Base-by-base conservation (phyloP, 495 filamentous ascomycete species). In the Cercophora scortea region DNA sequence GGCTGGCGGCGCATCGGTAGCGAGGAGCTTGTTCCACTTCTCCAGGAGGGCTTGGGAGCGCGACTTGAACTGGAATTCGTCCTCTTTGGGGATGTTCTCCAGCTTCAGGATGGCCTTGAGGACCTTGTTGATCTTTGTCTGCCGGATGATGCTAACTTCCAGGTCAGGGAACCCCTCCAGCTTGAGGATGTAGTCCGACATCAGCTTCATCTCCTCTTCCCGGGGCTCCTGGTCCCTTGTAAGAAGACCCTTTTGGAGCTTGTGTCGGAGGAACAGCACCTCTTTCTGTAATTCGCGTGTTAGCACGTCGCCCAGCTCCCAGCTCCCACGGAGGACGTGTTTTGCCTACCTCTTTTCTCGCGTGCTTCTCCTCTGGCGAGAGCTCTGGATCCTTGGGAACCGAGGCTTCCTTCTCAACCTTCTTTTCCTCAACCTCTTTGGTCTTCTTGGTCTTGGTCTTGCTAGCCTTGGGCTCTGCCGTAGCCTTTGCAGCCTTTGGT, bases 111-210 rank as follows among this genome's bases (percentile, higher is more conserved):
- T 92, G 40, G 82, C 88, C 71, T 89, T 91, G 44, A 95, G 76
- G 8, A 96, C 90, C 71, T 95, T 95, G 78, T 95, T 88, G 68
- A 95, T 94, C 75, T 95, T 95, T 35, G 90, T 95, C 6, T 66
- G 70, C 46, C 83, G 78, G 59, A 96, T 94, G 57, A 95, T 92
- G 57, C 79, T 81, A 12, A 87, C 87, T 56, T 95, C 91, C 17
- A 96, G 79, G 49, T 94, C 88, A 1, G 79, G 71, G 61, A 86
- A 83, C 4, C 70, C 79, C 65, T 96, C 91, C 6, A 96, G 78
- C 64, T 90, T 89, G 32, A 72, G 77, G 44, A 95, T 75, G 65
- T 84, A 90, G 15, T 83, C 81, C 8, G 85, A 83, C 89, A 96
- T 94, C 10, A 68, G 60, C 34, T 79, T 79, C 90, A 95, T 95